Conservation (phyloP, 257 asterid species). For the Scutellaria barbata region DNA sequence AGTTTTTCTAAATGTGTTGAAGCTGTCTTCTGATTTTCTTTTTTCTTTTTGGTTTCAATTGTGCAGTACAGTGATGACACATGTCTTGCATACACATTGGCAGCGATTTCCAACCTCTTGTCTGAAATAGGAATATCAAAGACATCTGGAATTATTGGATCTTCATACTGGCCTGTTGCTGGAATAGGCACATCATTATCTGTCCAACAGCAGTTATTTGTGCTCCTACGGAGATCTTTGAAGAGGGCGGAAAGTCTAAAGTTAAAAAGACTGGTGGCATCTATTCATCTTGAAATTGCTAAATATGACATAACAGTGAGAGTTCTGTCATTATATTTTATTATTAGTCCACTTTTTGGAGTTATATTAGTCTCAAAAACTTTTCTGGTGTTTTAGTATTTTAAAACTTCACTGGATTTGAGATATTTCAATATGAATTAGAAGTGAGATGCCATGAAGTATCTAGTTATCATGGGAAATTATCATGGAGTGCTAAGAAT, state of each 20-base stretch:
- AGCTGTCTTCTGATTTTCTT: conserved; percentile 29
- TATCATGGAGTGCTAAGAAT: not conserved
- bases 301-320: conserved; percentile 81
- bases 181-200: conserved; percentile 75
- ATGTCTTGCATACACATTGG: conserved; percentile 89
- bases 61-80: conserved; percentile 90
- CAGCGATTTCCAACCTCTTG: conserved; percentile 81
- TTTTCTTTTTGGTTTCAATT: conserved; percentile 29
- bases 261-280: conserved; percentile 79
- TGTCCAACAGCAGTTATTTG: conserved; percentile 84
- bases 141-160: conserved; percentile 76
- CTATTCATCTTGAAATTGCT: conserved; percentile 89
- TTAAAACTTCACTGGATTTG: conserved; percentile 1
- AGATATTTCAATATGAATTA: conserved; percentile 3
- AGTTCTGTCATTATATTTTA: conserved; percentile 17
- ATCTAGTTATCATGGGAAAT: not conserved
- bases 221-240: conserved; percentile 84
- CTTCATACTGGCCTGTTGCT: conserved; percentile 77
- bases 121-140: conserved; percentile 80
- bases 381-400: not conserved
- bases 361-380: not conserved
- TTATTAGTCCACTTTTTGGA: conserved; percentile 12
- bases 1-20: not conserved
- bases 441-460: conserved; percentile 2
- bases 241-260: conserved; percentile 89